phyloP scores from a whole-genome alignment of 2,329 filamentous ascomycete species.

The Fusarium siculi region DNA sequence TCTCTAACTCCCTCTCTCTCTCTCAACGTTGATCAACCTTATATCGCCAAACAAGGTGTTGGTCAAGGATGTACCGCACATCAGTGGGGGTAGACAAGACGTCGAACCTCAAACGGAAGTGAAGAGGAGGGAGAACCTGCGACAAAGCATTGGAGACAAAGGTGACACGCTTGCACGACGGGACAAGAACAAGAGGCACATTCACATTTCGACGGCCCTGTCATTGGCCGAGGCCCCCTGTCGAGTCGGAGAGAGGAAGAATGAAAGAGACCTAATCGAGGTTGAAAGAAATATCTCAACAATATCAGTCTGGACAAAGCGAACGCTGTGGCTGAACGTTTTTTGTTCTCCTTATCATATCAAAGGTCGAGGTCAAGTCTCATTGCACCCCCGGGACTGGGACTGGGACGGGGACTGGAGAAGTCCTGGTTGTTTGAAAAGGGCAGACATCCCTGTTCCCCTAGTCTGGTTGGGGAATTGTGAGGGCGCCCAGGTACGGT shows the following conservation, averaged over 20 bases:
- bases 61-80: slow-evolving; percentile 26
- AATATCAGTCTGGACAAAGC: not conserved
- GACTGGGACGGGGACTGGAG: not conserved
- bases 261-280: not conserved
- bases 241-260: slow-evolving; percentile 14
- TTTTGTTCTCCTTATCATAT: slow-evolving; percentile 4
- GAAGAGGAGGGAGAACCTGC: slow-evolving; percentile 10
- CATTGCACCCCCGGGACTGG: not conserved
- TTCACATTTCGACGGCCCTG: not conserved
- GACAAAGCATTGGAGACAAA: slow-evolving; percentile 29
- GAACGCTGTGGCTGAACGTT: not conserved
- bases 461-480: slow-evolving; percentile 26
- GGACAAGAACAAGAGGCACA: slow-evolving; percentile 14
- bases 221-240: slow-evolving; percentile 24
- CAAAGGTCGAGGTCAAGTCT: slow-evolving; percentile 5
- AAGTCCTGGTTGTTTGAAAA: slow-evolving; percentile 30
- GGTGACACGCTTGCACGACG: slow-evolving; percentile 33
- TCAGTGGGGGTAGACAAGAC: slow-evolving; percentile 25
- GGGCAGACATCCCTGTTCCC: slow-evolving; percentile 32
- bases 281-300: not conserved
- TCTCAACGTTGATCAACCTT: slow-evolving; percentile 14
- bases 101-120: slow-evolving; percentile 14
- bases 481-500: slow-evolving; percentile 22
- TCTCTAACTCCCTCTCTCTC: not conserved
- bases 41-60: slow-evolving; percentile 20